These are phyloP conservation scores for Phylloboletellus chloephorus DNA, from an alignment of 1,284 basidiomycete genomes.

Conservation along the genomic window DNA sequence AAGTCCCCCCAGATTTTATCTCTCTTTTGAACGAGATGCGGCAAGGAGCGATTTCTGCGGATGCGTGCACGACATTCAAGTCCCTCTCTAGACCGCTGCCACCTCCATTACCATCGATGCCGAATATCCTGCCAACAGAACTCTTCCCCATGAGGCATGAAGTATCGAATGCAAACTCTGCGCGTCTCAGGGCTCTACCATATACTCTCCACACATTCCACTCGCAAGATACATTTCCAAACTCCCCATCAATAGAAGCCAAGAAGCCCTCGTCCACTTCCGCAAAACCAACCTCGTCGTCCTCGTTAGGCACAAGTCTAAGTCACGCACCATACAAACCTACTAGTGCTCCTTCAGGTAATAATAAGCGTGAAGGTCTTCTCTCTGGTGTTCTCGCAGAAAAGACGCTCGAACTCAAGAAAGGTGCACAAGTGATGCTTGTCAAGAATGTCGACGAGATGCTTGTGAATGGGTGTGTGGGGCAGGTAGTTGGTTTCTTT, in stretches of 20 bases:
- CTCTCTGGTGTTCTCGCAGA: constrained; percentile 51
- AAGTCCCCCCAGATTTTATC: constrained; percentile 49
- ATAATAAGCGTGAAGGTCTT: constrained; percentile 40
- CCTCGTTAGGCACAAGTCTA: background rate
- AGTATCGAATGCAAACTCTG: constrained; percentile 34
- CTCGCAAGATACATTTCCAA: constrained; percentile 34
- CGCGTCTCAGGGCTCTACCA: constrained; percentile 31
- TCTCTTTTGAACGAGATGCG: constrained; percentile 70
- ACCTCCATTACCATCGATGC: constrained; percentile 21
- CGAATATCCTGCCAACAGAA: constrained; percentile 35
- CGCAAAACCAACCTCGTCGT: background rate
- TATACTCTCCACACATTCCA: constrained; percentile 24
- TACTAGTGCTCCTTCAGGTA: constrained; percentile 4
- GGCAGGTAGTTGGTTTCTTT: constrained; percentile 55
- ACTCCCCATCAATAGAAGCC: background rate
- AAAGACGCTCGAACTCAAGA: constrained; percentile 49
- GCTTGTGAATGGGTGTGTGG: constrained; percentile 74
- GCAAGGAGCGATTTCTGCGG: constrained; percentile 42
- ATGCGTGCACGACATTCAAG: constrained; percentile 38
- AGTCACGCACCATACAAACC: constrained; percentile 12
- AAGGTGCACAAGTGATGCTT: constrained; percentile 56
- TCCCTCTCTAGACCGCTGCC: constrained; percentile 37
- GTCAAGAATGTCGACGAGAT: constrained; percentile 75
- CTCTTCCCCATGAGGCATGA: constrained; percentile 35
- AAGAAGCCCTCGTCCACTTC: constrained; percentile 7